phyloP scores from a whole-genome alignment of 371 early-diverging fungal species.

The Cokeromyces recurvatus region DNA sequence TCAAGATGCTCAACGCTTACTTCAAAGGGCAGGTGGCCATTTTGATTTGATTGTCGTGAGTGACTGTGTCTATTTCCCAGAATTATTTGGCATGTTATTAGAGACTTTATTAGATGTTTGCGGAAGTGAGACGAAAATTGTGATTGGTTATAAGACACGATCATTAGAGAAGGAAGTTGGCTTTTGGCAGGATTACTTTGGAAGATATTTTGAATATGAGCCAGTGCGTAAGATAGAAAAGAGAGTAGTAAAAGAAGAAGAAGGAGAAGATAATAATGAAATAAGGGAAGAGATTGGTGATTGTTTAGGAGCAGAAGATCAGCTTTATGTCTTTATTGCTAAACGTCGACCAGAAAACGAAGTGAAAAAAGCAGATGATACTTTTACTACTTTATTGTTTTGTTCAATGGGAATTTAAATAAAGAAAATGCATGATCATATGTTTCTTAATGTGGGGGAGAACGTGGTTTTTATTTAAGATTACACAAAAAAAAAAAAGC shows the following conservation, averaged over 20 bases:
- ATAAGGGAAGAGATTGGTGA: conserved; percentile 13
- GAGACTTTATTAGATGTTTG: conserved; percentile 45
- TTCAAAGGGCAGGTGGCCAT: conserved; percentile 18
- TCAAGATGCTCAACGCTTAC: conserved; percentile 22
- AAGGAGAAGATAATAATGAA: neutral
- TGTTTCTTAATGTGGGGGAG: too few species aligned
- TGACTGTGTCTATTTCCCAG: conserved; percentile 59
- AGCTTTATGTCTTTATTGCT: conserved; percentile 43
- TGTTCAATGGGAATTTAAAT: conserved; percentile 47
- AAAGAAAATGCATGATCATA: too few species aligned
- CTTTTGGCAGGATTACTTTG: conserved; percentile 62
- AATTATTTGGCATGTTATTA: conserved; percentile 44
- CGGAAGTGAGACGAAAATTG: conserved; percentile 29
- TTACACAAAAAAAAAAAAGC: too few species aligned
- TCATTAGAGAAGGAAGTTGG: conserved; percentile 53
- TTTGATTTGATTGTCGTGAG: conserved; percentile 51
- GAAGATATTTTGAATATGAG: conserved; percentile 51
- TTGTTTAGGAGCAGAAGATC: conserved; percentile 47
- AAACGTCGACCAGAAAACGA: conserved; percentile 30
- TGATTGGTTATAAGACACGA: conserved; percentile 60
- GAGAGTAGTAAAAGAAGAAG: conserved; percentile 3
- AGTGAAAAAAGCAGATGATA: conserved; percentile 50
- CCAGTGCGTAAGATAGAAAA: conserved; percentile 36
- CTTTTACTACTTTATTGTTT: conserved; percentile 48
- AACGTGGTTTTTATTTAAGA: too few species aligned